phyloP scores from a whole-genome alignment of 208 protist genomes.

The Crithidia sp. region DNA sequence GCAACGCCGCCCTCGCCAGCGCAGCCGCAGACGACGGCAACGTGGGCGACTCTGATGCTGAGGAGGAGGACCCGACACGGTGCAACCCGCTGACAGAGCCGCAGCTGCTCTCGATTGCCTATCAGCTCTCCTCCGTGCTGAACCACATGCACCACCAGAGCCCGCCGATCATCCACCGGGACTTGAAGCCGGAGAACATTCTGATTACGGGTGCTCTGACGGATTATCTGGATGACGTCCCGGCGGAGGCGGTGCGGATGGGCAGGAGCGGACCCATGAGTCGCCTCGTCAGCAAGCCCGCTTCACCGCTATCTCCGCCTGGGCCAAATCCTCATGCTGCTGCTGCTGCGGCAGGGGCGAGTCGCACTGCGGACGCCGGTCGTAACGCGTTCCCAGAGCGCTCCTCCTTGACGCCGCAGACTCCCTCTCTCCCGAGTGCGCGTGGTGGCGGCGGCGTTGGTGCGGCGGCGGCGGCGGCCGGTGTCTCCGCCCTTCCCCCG shows the following conservation, averaged over 20 bases:
- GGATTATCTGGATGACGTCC: slow-evolving; percentile 29
- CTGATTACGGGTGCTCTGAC: slow-evolving; percentile 59
- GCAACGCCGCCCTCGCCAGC: neutral
- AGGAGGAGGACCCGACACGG: slow-evolving; percentile 19
- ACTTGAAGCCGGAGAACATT: slow-evolving; percentile 97
- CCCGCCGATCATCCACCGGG: slow-evolving; percentile 97
- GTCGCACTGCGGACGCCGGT: neutral
- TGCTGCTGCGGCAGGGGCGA: too few relatives aligned
- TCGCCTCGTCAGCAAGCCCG: neutral
- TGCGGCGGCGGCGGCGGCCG: neutral
- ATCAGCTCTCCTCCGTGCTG: slow-evolving; percentile 75
- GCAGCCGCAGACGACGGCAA: neutral
- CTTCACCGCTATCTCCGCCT: neutral
- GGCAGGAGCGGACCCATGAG: neutral
- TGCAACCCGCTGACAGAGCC: slow-evolving; percentile 67
- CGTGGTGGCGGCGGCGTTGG: slow-evolving; percentile 1
- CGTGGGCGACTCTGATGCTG: neutral
- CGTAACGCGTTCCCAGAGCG: neutral
- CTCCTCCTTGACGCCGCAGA: neutral
- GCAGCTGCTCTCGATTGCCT: slow-evolving; percentile 82
- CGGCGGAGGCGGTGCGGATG: slow-evolving; percentile 4
- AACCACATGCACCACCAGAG: slow-evolving; percentile 82
- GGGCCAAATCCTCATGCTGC: neutral
- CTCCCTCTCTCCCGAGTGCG: slow-evolving; percentile 2
- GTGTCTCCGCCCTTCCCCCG: slow-evolving; percentile 5